These are phyloP conservation scores for Metrosideros polymorpha DNA, from an alignment of 441 rosid genomes.

Conservation along the genomic window DNA sequence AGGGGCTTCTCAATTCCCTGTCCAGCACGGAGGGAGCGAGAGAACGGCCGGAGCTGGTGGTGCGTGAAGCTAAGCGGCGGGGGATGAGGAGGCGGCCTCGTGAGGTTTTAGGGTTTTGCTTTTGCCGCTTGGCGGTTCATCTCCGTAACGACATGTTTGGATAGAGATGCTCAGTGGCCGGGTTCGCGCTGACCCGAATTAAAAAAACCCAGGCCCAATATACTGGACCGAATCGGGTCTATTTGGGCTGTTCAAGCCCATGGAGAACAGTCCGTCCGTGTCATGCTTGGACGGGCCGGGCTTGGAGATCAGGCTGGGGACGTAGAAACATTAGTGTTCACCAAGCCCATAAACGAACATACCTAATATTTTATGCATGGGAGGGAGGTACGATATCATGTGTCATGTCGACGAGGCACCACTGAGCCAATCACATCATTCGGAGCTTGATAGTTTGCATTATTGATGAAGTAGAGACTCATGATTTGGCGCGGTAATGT, in stretches of 20 bases:
- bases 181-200: not conserved
- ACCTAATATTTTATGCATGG: not conserved
- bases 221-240: not conserved
- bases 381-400: no score
- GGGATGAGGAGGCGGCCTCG: not conserved
- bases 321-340: not conserved
- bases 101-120: not conserved
- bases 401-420: no score
- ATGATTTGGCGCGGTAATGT: no score
- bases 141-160: not conserved
- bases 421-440: not conserved
- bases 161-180: not conserved
- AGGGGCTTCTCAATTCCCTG: not conserved
- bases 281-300: not conserved
- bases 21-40: not conserved
- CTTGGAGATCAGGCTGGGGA: not conserved
- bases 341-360: not conserved
- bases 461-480: no score
- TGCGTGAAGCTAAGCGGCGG: not conserved
- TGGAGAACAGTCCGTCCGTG: not conserved
- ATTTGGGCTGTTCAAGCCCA: not conserved
- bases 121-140: not conserved
- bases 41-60: not conserved
- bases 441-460: no score
- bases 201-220: not conserved